phyloP scores from a whole-genome alignment of 257 asterid species.

The Apocynum venetum region DNA sequence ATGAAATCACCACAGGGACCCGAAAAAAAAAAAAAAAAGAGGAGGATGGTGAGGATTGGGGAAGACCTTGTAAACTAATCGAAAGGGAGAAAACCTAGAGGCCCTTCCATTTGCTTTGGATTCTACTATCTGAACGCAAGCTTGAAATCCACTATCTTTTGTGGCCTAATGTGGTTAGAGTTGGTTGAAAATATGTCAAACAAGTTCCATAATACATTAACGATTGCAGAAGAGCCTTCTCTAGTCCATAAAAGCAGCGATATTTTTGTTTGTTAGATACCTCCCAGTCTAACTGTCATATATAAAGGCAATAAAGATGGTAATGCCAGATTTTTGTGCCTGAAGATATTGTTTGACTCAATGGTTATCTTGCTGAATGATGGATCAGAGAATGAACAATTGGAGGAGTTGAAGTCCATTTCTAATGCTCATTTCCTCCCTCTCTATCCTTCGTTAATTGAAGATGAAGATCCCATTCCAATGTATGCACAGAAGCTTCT shows the following conservation, averaged over 20 bases:
- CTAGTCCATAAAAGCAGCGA: conserved; percentile 47
- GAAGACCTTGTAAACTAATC: neutral
- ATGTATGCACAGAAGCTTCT: conserved; percentile 93
- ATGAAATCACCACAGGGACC: too few species aligned
- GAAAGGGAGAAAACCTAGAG: conserved; percentile 1
- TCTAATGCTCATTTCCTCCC: conserved; percentile 79
- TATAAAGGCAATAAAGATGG: conserved; percentile 96
- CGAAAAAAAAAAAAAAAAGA: too few species aligned
- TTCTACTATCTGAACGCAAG: neutral
- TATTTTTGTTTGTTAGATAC: conserved; percentile 62
- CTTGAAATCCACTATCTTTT: neutral
- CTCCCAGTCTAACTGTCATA: conserved; percentile 75
- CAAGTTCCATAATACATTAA: neutral
- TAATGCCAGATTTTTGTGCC: conserved; percentile 86
- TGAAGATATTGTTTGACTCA: conserved; percentile 87
- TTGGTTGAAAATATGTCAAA: too few species aligned
- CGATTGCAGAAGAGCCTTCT: conserved; percentile 75
- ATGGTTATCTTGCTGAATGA: conserved; percentile 74
- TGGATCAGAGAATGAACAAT: conserved; percentile 41
- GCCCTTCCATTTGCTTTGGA: neutral
- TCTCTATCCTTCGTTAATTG: conserved; percentile 81
- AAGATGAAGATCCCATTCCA: conserved; percentile 97
- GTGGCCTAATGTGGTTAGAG: neutral
- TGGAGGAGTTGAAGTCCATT: conserved; percentile 50
- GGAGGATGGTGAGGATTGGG: neutral